These are phyloP conservation scores for Apiospora hydei DNA, from an alignment of 2,329 filamentous ascomycete genomes.

Conservation along the genomic window DNA sequence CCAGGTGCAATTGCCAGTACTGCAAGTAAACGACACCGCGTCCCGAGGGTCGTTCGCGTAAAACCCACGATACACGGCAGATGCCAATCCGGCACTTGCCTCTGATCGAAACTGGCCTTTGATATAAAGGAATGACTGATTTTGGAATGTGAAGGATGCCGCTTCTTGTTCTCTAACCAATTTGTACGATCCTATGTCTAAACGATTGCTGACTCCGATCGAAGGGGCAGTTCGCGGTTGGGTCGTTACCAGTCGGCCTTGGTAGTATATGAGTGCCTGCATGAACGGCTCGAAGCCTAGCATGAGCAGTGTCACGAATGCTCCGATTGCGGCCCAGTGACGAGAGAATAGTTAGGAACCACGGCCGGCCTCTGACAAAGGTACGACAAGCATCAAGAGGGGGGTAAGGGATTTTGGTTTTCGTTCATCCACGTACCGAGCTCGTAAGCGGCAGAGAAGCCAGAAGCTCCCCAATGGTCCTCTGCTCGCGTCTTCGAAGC, in stretches of 20 bases:
- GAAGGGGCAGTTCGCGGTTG: not conserved
- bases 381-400: too few relatives aligned
- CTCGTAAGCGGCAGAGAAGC: not conserved
- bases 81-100: not conserved
- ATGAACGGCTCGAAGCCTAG: constrained; percentile 17
- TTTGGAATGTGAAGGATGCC: too few relatives aligned
- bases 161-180: too few relatives aligned
- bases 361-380: too few relatives aligned
- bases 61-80: not conserved
- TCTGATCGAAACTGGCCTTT: not conserved
- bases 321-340: constrained; percentile 13
- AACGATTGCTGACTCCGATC: not conserved
- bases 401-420: too few relatives aligned
- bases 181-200: not conserved
- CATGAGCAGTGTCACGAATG: not conserved
- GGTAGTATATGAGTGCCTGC: not conserved
- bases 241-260: not conserved
- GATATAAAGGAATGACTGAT: too few relatives aligned
- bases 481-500: constrained; percentile 24
- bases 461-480: constrained; percentile 16
- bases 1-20: constrained; percentile 15
- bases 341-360: not conserved
- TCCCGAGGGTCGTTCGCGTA: not conserved
- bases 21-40: not conserved
- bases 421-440: constrained; percentile 13